These are phyloP conservation scores for Suillus subalutaceus DNA, from an alignment of 768 basidiomycete genomes.

Conservation along the genomic window DNA sequence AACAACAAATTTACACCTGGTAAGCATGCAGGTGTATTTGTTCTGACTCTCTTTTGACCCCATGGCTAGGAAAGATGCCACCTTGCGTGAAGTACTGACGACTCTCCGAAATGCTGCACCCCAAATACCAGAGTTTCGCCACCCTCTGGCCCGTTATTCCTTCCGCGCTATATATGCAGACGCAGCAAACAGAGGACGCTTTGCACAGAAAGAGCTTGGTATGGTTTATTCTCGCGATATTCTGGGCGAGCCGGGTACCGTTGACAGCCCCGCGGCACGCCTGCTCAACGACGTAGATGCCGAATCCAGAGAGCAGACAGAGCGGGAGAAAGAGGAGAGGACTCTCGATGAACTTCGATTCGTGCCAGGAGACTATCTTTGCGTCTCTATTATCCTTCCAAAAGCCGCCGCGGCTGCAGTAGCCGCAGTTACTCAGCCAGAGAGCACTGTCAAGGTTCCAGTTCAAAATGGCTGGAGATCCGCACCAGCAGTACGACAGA, in stretches of 20 bases:
- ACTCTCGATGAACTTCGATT: constrained; percentile 81
- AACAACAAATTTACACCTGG: constrained; percentile 85
- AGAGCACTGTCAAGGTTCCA: constrained; percentile 41
- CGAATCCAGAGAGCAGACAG: constrained; percentile 37
- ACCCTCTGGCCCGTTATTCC: constrained; percentile 80
- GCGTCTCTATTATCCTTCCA: constrained; percentile 74
- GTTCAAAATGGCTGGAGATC: constrained; percentile 40
- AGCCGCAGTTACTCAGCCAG: constrained; percentile 48
- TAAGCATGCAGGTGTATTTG: constrained; percentile 30
- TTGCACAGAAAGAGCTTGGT: constrained; percentile 78
- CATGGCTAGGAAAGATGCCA: constrained; percentile 73
- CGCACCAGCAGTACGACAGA: constrained; percentile 39
- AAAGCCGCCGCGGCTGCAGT: constrained; percentile 53
- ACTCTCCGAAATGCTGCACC: constrained; percentile 76
- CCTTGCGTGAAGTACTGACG: constrained; percentile 76
- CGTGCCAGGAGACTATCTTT: constrained; percentile 79
- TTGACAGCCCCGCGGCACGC: constrained; percentile 59
- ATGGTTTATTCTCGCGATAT: constrained; percentile 84
- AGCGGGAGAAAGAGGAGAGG: constrained; percentile 62
- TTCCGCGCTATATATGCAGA: constrained; percentile 84
- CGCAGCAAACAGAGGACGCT: constrained; percentile 68
- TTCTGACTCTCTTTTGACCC: background rate
- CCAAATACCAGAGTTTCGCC: constrained; percentile 69
- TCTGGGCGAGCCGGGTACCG: constrained; percentile 74
- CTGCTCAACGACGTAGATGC: constrained; percentile 53